Conservation (phyloP, 768 basidiomycete genomes). For the Boletus reticuloceps region DNA sequence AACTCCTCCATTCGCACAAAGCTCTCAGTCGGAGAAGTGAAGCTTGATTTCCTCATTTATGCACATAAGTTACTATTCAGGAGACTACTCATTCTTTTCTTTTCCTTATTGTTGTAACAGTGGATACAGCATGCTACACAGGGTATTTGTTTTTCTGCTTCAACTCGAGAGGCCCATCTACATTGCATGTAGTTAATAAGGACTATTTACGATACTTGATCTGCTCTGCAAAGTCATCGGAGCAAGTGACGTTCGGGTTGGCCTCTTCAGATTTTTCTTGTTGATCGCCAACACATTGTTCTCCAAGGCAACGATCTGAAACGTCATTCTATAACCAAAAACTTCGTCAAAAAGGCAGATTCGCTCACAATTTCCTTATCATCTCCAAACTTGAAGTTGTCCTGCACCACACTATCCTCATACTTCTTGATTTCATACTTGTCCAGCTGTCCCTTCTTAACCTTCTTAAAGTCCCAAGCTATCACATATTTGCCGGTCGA, state of each 20-base stretch:
- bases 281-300: slow-evolving; percentile 93
- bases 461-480: slow-evolving; percentile 96
- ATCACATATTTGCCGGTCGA: slow-evolving; percentile 90
- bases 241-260: slow-evolving; percentile 70
- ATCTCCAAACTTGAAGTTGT: slow-evolving; percentile 97
- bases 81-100: not conserved
- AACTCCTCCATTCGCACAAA: not conserved
- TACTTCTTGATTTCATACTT: slow-evolving; percentile 98
- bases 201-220: slow-evolving; percentile 68
- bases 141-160: slow-evolving; percentile 16
- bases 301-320: slow-evolving; percentile 90
- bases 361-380: slow-evolving; percentile 88
- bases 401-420: slow-evolving; percentile 91
- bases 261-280: slow-evolving; percentile 88
- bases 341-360: not conserved
- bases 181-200: slow-evolving; percentile 40
- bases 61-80: slow-evolving; percentile 8
- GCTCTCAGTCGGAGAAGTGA: slow-evolving; percentile 11
- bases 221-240: slow-evolving; percentile 44
- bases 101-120: not conserved
- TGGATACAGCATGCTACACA: not conserved
- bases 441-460: slow-evolving; percentile 88
- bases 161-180: not conserved
- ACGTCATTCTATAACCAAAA: slow-evolving; percentile 4
- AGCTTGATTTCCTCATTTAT: slow-evolving; percentile 22